Base-by-base conservation (phyloP, 2,329 filamentous ascomycete species). In the Scolecobasidium constrictum region DNA sequence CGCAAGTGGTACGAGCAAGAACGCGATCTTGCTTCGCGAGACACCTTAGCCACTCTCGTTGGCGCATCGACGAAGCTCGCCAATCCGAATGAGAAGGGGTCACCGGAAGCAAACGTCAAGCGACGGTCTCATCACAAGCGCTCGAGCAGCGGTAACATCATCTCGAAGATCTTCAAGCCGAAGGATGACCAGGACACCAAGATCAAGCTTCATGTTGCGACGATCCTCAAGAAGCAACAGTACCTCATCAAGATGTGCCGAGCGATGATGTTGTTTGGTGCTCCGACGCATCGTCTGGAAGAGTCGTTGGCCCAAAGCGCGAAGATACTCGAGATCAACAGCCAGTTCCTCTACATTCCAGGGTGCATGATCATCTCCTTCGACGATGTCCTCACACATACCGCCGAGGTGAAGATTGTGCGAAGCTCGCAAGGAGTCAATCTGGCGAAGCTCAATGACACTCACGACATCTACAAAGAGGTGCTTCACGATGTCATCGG, bases 291-390 rank as follows among this genome's bases (percentile, higher is more conserved):
- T 64, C 80, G 88, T 9, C 68, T 95, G 15, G 88, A 95, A 60
- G 83, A 94, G 57, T 94, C 94, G 59, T 81, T 95, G 76, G 80
- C 75, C 48, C 93, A 90, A 83, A 87, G 84, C 6, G 81, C 88
- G 1, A 75, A 84, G n/a, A 83, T 92, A 2, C 72, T 95, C 31
- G 84, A 88, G 59, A 88, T 94, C 13, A 83, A 94, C 50, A 82
- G 83, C 5, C 86, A 94, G 53, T 94, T 92, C 52, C 66, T 94
- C 16, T 95, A 94, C 57, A 77, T 94, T 21, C 87, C 88, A 0
- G 85, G 85, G 0, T 93, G 85, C 55, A 95, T 95, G 88, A 84
- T 95, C 44, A 83, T 94, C 56, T 90, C 86, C 4, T 94, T 95
- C 54, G 87, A 78, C 54, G 84, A 90, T 59, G 62, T 65, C 4